Evolutionary conservation across 768 basidiomycete species (phyloP).

Genomic region (Hygrophorus russula): DNA sequence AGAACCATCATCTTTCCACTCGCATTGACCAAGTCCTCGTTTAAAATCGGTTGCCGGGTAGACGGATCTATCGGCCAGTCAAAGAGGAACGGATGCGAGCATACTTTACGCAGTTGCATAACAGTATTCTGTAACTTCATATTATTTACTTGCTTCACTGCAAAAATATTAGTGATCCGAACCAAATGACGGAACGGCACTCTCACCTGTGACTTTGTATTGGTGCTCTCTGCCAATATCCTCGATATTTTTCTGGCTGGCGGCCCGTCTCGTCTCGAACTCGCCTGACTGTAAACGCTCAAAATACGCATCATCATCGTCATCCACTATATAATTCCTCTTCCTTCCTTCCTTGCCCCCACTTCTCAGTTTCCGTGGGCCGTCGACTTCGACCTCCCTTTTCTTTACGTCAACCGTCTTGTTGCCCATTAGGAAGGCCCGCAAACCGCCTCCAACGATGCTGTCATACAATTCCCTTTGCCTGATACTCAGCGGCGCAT

Average conservation of each 20-base stretch:
- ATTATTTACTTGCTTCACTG: conserved; percentile 82
- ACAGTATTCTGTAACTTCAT: conserved; percentile 90
- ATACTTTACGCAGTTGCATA: conserved; percentile 96
- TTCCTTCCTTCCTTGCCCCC: conserved; percentile 23
- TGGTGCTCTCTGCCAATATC: conserved; percentile 49
- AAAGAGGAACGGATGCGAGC: conserved; percentile 87
- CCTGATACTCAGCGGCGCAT: conserved; percentile 72
- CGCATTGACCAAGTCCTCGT: conserved; percentile 71
- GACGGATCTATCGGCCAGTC: conserved; percentile 65
- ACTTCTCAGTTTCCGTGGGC: conserved; percentile 16
- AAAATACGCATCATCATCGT: conserved; percentile 59
- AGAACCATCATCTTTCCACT: conserved; percentile 98
- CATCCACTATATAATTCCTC: conserved; percentile 41
- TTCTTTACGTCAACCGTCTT: conserved; percentile 3
- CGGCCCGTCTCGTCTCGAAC: conserved; percentile 22
- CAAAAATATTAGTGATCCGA: background rate
- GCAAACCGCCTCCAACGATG: conserved; percentile 60
- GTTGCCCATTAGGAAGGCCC: conserved; percentile 45
- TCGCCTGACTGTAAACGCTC: conserved; percentile 43
- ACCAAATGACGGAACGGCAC: background rate
- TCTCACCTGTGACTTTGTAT: conserved; percentile 46
- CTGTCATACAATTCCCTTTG: conserved; percentile 84
- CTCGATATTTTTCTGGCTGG: conserved; percentile 34
- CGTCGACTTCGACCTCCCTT: background rate
- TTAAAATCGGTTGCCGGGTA: conserved; percentile 52